These are phyloP conservation scores for Catenaria anguillulae DNA, from an alignment of 371 early-diverging fungal genomes.

Conservation along the genomic window DNA sequence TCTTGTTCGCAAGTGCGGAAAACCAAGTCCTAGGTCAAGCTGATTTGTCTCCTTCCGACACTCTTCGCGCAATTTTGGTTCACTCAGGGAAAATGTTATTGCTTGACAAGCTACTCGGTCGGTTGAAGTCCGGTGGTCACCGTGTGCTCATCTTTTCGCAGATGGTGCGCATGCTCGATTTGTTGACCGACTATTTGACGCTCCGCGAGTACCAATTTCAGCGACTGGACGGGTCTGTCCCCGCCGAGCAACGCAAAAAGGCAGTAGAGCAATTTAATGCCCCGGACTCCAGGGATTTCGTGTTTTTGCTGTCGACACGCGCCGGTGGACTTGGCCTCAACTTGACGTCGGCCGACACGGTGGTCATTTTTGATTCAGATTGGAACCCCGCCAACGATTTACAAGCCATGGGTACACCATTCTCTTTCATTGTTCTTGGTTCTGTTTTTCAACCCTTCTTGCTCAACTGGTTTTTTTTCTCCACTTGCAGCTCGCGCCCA, in stretches of 20 bases:
- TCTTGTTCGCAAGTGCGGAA: conserved; percentile 85
- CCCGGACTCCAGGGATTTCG: conserved; percentile 51
- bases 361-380: conserved; percentile 88
- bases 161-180: conserved; percentile 28
- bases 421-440: too few relatives aligned
- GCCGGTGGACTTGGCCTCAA: conserved; percentile 94
- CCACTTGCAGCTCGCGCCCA: conserved; percentile 84
- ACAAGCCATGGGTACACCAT: conserved; percentile 82
- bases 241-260: conserved; percentile 48
- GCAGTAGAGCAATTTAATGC: conserved; percentile 67
- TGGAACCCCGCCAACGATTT: conserved; percentile 86
- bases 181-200: conserved; percentile 44
- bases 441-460: too few relatives aligned
- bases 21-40: conserved; percentile 9
- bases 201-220: conserved; percentile 26
- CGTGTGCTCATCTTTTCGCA: conserved; percentile 43
- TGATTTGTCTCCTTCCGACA: background rate
- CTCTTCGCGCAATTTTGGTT: background rate
- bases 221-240: conserved; percentile 71
- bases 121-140: conserved; percentile 38
- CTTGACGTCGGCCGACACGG: conserved; percentile 76
- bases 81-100: conserved; percentile 38
- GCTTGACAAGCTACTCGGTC: conserved; percentile 47
- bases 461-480: too few relatives aligned
- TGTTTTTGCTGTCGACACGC: conserved; percentile 70